A percentile compares a stretch with the other conserved stretches of the same genome.
phyloP scores from a whole-genome alignment of 805 yeast genomes.

The Kodamaea laetipori region DNA sequence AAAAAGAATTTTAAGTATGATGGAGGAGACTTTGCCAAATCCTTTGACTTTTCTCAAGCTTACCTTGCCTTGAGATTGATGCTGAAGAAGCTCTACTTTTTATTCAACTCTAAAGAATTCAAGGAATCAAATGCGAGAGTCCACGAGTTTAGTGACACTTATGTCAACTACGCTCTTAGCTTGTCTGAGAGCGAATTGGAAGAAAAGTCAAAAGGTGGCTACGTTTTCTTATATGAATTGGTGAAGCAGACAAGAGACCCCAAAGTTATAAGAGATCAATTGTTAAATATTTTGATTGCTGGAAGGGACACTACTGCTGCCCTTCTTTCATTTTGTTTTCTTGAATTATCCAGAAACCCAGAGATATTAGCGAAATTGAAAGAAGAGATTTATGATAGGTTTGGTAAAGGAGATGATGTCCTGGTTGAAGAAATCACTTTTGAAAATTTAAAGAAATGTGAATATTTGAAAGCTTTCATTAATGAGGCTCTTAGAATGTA shows the following conservation, averaged over 20 bases:
- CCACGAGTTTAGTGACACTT: constrained; percentile 17
- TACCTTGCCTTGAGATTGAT: constrained; percentile 21
- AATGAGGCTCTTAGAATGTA: constrained; percentile 41
- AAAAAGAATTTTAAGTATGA: constrained; percentile 21
- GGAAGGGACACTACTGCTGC: constrained; percentile 49
- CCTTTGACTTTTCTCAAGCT: constrained; percentile 22
- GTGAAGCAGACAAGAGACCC: constrained; percentile 41
- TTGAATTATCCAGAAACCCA: constrained; percentile 39
- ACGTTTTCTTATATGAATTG: constrained; percentile 41
- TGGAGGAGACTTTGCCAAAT: constrained; percentile 23
- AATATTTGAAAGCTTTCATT: constrained; percentile 38
- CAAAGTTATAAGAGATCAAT: constrained; percentile 37
- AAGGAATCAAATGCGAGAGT: constrained; percentile 19
- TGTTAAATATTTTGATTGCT: constrained; percentile 43
- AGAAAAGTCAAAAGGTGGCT: constrained; percentile 26
- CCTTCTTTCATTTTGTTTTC: constrained; percentile 35
- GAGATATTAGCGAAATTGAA: constrained; percentile 33
- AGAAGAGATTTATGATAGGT: constrained; percentile 29
- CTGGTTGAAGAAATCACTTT: constrained; percentile 34
- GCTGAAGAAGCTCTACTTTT: constrained; percentile 18
- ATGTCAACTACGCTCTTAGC: constrained; percentile 21
- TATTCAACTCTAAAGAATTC: constrained; percentile 20
- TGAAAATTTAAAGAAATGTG: constrained; percentile 42
- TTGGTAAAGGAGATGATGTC: constrained; percentile 35
- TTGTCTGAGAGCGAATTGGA: constrained; percentile 20